phyloP scores from a whole-genome alignment of 2,329 filamentous ascomycete species.

The Colletotrichum spaethianum region DNA sequence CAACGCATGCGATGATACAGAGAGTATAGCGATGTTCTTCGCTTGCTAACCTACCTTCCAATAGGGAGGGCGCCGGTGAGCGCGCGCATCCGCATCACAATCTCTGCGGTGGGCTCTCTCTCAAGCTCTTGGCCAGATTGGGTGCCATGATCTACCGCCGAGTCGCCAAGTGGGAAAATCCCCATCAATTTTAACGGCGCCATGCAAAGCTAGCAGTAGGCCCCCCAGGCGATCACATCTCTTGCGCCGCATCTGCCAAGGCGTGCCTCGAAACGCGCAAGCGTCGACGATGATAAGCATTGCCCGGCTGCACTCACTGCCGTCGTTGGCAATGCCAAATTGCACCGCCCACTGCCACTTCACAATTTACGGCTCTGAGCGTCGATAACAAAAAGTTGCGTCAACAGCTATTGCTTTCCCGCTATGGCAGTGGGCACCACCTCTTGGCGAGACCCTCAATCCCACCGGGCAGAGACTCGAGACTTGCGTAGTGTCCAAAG shows the following conservation, averaged over 20 bases:
- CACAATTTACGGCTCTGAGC: not conserved
- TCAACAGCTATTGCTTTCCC: slow-evolving; percentile 1
- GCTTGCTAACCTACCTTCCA: slow-evolving; percentile 30
- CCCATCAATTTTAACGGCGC: not conserved
- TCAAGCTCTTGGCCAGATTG: slow-evolving; percentile 35
- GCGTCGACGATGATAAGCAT: slow-evolving; percentile 34
- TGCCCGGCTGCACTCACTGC: slow-evolving; percentile 27
- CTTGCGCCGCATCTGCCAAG: slow-evolving; percentile 32
- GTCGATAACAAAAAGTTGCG: slow-evolving; percentile 2
- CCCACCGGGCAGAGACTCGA: not conserved
- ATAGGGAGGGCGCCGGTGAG: slow-evolving; percentile 16
- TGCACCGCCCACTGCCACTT: slow-evolving; percentile 21
- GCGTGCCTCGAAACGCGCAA: slow-evolving; percentile 31
- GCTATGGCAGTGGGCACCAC: slow-evolving; percentile 6
- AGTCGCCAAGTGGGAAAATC: slow-evolving; percentile 18
- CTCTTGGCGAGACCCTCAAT: slow-evolving; percentile 36
- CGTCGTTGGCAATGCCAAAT: not conserved
- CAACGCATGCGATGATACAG: not conserved
- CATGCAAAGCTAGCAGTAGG: not conserved
- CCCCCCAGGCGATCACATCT: slow-evolving; percentile 7
- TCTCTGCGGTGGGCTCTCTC: not conserved
- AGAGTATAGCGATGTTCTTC: slow-evolving; percentile 14
- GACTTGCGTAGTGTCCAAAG: not conserved
- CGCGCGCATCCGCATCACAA: not conserved
- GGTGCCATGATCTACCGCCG: slow-evolving; percentile 37